These are phyloP conservation scores for Lepiota venenata DNA, from an alignment of 768 basidiomycete species.

Conservation along the genomic window DNA sequence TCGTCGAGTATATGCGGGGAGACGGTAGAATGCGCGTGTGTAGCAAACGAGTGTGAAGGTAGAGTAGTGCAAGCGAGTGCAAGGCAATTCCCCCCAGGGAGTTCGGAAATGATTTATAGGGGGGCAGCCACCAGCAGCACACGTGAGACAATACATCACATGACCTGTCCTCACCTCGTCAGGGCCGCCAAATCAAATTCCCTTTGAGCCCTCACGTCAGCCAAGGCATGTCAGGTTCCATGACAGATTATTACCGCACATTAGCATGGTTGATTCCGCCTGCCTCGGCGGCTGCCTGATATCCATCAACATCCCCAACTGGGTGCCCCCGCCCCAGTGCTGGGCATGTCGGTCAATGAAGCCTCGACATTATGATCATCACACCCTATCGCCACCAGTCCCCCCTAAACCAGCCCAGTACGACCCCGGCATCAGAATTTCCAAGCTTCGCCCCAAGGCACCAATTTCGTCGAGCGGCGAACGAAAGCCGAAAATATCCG, in stretches of 20 bases:
- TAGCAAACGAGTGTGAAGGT: slow-evolving; percentile 8
- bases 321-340: background rate
- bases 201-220: background rate
- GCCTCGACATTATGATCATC: background rate
- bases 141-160: background rate
- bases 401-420: too few relatives aligned
- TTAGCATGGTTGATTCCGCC: background rate
- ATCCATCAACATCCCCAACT: background rate
- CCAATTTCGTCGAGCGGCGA: background rate
- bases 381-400: background rate
- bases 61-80: background rate
- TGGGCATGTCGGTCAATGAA: background rate
- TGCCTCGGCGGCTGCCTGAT: too few relatives aligned
- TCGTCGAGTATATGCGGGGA: background rate
- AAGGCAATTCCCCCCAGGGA: too few relatives aligned
- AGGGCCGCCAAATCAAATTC: background rate
- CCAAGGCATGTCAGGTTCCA: too few relatives aligned
- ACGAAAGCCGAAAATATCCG: background rate
- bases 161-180: too few relatives aligned
- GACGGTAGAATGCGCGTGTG: background rate
- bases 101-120: too few relatives aligned
- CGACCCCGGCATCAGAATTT: background rate
- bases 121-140: background rate
- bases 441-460: too few relatives aligned
- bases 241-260: background rate